Percentiles rank a stretch among this genome's conserved stretches.
These are phyloP conservation scores for Brachypodium distachyon DNA, from an alignment of 202 grass and related monocot species.

Conservation along the genomic window DNA sequence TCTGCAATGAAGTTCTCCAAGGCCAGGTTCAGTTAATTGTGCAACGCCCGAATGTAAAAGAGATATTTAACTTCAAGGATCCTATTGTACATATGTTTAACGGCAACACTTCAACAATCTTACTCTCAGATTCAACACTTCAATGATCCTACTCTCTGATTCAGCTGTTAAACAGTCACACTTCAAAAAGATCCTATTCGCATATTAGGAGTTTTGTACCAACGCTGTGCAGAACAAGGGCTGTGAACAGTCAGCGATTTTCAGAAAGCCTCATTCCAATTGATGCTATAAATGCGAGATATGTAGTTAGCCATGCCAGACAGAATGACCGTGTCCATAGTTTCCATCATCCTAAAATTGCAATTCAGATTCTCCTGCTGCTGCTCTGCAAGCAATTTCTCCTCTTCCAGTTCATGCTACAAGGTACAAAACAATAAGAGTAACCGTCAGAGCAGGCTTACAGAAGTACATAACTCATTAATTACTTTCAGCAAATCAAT, in stretches of 20 bases:
- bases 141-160: not conserved
- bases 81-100: too few relatives aligned
- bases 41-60: too few relatives aligned
- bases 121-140: too few relatives aligned
- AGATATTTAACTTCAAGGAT: too few relatives aligned
- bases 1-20: not conserved
- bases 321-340: conserved; percentile 21
- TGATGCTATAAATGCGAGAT: conserved; percentile 24
- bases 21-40: too few relatives aligned
- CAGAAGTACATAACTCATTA: not conserved
- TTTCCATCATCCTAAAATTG: conserved; percentile 44
- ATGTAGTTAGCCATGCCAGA: conserved; percentile 8
- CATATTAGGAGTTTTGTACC: not conserved
- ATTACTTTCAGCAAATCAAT: not conserved
- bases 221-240: not conserved
- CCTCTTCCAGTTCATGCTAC: conserved; percentile 50
- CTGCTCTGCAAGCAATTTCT: conserved; percentile 39
- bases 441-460: not conserved
- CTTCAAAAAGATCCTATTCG: not conserved
- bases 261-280: conserved; percentile 16
- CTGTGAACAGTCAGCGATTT: not conserved
- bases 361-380: conserved; percentile 39
- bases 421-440: conserved; percentile 11
- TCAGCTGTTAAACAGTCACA: not conserved
- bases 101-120: too few relatives aligned